phyloP scores from a whole-genome alignment of 2,329 filamentous ascomycete species.

The Penicillium rolfsii region DNA sequence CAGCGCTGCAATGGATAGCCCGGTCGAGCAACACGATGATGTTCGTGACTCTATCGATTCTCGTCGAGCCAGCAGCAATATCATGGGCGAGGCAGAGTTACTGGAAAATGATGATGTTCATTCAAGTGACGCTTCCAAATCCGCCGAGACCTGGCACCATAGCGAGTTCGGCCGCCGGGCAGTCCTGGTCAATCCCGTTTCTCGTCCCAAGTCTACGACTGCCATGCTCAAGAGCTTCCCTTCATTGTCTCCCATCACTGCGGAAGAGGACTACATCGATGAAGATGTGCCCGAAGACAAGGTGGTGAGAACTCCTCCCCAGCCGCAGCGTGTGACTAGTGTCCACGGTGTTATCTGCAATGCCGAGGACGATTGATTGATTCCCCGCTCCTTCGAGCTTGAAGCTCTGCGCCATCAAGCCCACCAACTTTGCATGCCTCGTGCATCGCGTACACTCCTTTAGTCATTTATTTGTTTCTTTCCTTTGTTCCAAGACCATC shows the following conservation, averaged over 20 bases:
- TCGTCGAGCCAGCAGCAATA: slow-evolving; percentile 46
- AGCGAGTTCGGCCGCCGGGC: slow-evolving; percentile 59
- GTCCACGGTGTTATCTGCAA: slow-evolving; percentile 27
- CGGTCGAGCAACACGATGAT: slow-evolving; percentile 47
- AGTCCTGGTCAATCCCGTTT: slow-evolving; percentile 64
- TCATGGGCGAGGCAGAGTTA: slow-evolving; percentile 60
- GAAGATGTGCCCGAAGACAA: slow-evolving; percentile 34
- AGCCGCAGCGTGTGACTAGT: slow-evolving; percentile 62
- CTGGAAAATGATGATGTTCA: slow-evolving; percentile 41
- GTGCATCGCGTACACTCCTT: slow-evolving; percentile 30
- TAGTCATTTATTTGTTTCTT: slow-evolving; percentile 29
- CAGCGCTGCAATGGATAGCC: slow-evolving; percentile 49
- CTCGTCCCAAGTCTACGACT: slow-evolving; percentile 64
- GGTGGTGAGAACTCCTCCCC: slow-evolving; percentile 32
- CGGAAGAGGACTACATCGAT: slow-evolving; percentile 39
- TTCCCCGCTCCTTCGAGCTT: neutral
- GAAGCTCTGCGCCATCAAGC: neutral
- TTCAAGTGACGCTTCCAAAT: slow-evolving; percentile 27
- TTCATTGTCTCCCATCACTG: slow-evolving; percentile 39
- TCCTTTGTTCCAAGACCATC: slow-evolving; percentile 15
- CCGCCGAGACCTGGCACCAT: slow-evolving; percentile 56
- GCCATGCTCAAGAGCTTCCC: slow-evolving; percentile 60
- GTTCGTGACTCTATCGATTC: slow-evolving; percentile 35
- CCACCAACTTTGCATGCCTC: neutral
- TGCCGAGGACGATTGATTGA: slow-evolving; percentile 16